A percentile compares a stretch with the other conserved stretches of the same genome.
Evolutionary conservation across 208 protist species (phyloP).

Genomic region (Trypanosoma vivax): DNA sequence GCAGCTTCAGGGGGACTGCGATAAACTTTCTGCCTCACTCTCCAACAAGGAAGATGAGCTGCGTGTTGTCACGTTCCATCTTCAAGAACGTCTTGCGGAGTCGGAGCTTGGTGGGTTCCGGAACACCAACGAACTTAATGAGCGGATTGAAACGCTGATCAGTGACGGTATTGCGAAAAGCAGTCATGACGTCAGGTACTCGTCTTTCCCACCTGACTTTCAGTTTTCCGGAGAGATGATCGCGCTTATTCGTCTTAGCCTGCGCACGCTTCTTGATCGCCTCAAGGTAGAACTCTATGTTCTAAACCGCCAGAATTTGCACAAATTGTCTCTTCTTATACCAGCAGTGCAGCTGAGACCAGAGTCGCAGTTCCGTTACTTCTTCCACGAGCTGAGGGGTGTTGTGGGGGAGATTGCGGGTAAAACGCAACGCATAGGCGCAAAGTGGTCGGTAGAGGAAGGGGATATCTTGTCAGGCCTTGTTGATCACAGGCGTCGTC

Average conservation of each 20-base stretch:
- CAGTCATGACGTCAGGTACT: slow-evolving; percentile 27
- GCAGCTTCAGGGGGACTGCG: slow-evolving; percentile 26
- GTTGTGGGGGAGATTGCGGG: slow-evolving; percentile 55
- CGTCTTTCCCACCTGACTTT: slow-evolving; percentile 55
- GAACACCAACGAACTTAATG: slow-evolving; percentile 19
- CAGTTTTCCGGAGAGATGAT: slow-evolving; percentile 54
- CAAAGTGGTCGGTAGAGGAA: slow-evolving; percentile 54
- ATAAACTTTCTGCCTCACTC: slow-evolving; percentile 27
- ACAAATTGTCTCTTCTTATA: slow-evolving; percentile 44
- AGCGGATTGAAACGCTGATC: slow-evolving; percentile 56
- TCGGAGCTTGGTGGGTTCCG: slow-evolving; percentile 24
- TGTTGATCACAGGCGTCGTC: slow-evolving; percentile 55
- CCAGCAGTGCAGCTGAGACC: slow-evolving; percentile 56
- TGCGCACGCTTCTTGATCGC: slow-evolving; percentile 61
- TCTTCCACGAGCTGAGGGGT: slow-evolving; percentile 61
- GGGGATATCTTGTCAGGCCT: slow-evolving; percentile 50
- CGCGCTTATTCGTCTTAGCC: slow-evolving; percentile 52
- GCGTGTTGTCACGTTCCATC: slow-evolving; percentile 28
- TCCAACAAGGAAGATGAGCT: slow-evolving; percentile 47
- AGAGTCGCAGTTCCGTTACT: slow-evolving; percentile 58
- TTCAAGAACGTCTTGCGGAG: slow-evolving; percentile 24
- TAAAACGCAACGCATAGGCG: slow-evolving; percentile 41
- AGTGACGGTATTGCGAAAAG: slow-evolving; percentile 26
- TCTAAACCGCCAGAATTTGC: slow-evolving; percentile 60
- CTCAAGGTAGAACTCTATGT: slow-evolving; percentile 77